phyloP scores from a whole-genome alignment of 2,329 filamentous ascomycete genomes.

The Claviceps africana region DNA sequence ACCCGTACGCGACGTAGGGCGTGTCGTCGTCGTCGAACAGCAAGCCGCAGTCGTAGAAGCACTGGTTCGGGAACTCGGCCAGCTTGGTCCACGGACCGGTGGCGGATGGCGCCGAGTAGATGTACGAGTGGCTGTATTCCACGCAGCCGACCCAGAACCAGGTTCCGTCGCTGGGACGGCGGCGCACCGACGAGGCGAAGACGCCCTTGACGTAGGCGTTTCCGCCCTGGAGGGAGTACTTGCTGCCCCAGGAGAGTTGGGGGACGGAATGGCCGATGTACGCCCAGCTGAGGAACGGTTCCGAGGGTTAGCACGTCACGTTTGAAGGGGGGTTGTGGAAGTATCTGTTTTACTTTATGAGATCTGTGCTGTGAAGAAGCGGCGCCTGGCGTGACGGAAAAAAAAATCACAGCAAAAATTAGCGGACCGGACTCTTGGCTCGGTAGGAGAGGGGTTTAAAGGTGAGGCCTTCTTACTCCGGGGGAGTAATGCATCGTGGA shows the following conservation, averaged over 20 bases:
- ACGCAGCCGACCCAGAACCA: slow-evolving; percentile 1
- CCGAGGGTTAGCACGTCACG: not conserved
- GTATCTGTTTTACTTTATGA: not conserved
- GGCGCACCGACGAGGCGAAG: not conserved
- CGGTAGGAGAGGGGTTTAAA: no score
- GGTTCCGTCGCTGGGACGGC: not conserved
- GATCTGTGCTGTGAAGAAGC: not conserved
- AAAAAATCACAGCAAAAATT: no score
- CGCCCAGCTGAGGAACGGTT: not conserved
- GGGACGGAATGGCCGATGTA: not conserved
- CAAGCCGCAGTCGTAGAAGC: not conserved
- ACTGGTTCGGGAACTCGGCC: not conserved
- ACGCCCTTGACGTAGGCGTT: not conserved
- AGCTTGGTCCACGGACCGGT: not conserved
- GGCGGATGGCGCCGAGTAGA: not conserved
- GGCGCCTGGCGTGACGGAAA: not conserved
- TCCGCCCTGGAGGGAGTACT: not conserved
- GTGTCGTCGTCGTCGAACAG: not conserved
- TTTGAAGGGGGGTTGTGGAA: no score
- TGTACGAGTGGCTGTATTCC: not conserved
- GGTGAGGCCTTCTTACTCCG: no score
- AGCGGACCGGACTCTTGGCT: not conserved
- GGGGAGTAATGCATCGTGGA: not conserved
- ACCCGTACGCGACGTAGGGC: not conserved
- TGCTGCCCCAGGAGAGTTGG: not conserved